Conservation (phyloP, 176 grass and related monocot genomes). For the Oryza glumipatula region DNA sequence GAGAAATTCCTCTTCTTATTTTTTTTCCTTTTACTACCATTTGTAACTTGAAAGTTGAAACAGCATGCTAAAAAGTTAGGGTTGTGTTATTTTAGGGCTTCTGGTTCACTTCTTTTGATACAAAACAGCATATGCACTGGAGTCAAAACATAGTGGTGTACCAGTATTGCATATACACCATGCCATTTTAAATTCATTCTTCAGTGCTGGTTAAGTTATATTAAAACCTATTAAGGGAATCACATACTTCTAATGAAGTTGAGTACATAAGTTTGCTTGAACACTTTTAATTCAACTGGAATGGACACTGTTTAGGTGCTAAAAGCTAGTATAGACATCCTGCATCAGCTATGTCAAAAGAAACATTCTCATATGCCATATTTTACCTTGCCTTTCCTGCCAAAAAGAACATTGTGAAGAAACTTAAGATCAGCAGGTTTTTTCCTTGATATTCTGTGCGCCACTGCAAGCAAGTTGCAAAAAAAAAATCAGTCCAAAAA, state of each 20-base stretch:
- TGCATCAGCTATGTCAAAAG: constrained; percentile 6
- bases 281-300: constrained; percentile 28
- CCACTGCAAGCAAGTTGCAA: constrained; percentile 60
- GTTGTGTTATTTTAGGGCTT: not conserved
- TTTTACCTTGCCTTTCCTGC: constrained; percentile 95
- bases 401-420: constrained; percentile 93
- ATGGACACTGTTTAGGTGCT: constrained; percentile 4
- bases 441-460: constrained; percentile 76
- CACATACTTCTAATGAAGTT: constrained; percentile 22
- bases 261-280: not conserved
- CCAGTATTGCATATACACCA: not conserved
- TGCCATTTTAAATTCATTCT: constrained; percentile 11
- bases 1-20: not conserved
- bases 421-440: constrained; percentile 89
- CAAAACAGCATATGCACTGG: constrained; percentile 19
- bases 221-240: not conserved
- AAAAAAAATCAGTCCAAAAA: constrained; percentile 25
- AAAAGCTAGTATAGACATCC: constrained; percentile 4
- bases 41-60: constrained; percentile 10
- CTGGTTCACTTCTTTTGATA: not conserved
- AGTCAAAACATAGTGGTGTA: not conserved
- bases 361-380: constrained; percentile 19
- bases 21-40: constrained; percentile 23
- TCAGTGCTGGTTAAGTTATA: not conserved
- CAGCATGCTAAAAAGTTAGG: constrained; percentile 1